Base-by-base conservation (phyloP, 306 rosid genomes). In the Cucurbita ficifolia region DNA sequence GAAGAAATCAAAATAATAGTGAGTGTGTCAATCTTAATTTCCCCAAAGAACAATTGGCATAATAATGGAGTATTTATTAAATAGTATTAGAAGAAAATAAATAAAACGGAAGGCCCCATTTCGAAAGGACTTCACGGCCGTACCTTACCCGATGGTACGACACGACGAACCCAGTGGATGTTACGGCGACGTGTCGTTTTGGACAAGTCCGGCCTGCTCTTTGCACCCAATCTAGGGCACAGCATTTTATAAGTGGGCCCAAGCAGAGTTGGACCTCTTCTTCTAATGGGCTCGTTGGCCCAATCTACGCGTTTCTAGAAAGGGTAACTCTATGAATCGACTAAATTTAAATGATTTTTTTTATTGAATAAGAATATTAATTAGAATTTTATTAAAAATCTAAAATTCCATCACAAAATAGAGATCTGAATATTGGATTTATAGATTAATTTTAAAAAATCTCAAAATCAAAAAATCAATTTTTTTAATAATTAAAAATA, bases 191-290 rank as follows among this genome's bases (percentile, higher is more conserved):
- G 71, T 64, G 71, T 64, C 71, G 71, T 42, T 42, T 42, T 64
- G 36, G 35, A 64, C 29, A n/a, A 17, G 8, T 62, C 35, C 6
- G 19, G 33, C 16, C 29, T 40, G n/a, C 17, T 39, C 33, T 63
- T 63, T 63, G 70, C 70, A 63, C 71, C 52, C 71, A 64, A 35
- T 18, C n/a, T 64, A 19, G 71, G 52, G 71, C 71, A 18, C 71
- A 63, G 10, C 24, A 38, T 62, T 62, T 0, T 36, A n/a, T 42
- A 38, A 36, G 69, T 16, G 69, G 69, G 69, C 69, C 48, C 69
- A n/a, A 10, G 0, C 49, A 48, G n/a, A 49, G 16, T 39, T 39
- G 24, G 70, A 62, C 29, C 49, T 7, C 14, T 62, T 62, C 49
- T 8, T 38, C 7, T 39, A 33, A 38, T 38, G 70, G 70, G 70